Conservation (phyloP, 139 green algal genomes). For the Tetradesmus lagerheimii region DNA sequence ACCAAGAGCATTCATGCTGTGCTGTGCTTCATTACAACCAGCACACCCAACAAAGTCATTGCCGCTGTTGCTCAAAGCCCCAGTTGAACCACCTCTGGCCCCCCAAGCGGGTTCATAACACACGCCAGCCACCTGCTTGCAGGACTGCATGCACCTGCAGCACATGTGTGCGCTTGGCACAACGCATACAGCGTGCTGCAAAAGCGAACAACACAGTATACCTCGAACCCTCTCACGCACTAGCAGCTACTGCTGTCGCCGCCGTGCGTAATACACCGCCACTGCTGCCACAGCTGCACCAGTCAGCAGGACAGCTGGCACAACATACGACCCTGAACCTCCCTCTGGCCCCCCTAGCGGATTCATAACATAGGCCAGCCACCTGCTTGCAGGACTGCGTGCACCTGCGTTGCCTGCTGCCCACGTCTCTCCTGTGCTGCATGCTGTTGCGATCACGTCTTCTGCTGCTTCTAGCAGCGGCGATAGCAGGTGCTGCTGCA, state of each 20-base stretch:
- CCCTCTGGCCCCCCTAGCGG: background rate
- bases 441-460: background rate
- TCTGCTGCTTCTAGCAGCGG: conserved; percentile 51
- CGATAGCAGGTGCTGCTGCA: conserved; percentile 44
- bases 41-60: no score
- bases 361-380: background rate
- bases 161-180: no score
- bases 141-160: no score
- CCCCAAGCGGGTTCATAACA: no score
- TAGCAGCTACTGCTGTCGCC: background rate
- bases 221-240: background rate
- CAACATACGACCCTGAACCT: conserved; percentile 6
- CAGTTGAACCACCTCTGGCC: background rate
- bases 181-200: no score
- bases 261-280: conserved; percentile 1
- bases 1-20: no score
- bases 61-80: no score
- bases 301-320: conserved; percentile 22
- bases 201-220: no score
- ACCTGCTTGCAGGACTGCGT: background rate
- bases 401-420: background rate
- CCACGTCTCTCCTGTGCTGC: background rate
- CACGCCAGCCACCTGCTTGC: background rate
- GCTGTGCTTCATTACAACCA: no score
- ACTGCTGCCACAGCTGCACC: conserved; percentile 21